phyloP scores from a whole-genome alignment of 2,329 filamentous ascomycete species.

The Aplosporella prunicola region DNA sequence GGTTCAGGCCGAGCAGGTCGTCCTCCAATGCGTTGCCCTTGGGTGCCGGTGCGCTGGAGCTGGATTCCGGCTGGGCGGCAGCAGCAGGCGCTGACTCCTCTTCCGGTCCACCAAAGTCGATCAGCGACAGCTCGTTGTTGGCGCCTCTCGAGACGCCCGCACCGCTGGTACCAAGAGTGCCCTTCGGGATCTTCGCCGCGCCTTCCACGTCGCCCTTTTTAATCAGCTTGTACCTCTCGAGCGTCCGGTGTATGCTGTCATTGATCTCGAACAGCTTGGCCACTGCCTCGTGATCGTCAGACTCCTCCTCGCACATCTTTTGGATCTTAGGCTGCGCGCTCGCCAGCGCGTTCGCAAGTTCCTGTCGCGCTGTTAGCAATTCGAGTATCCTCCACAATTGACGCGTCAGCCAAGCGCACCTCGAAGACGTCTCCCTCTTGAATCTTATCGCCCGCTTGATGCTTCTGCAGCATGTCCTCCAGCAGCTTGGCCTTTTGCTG shows the following conservation, averaged over 20 bases:
- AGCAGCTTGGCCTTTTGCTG: slow-evolving; percentile 89
- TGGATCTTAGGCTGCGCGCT: slow-evolving; percentile 98
- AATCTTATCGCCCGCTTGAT: slow-evolving; percentile 72
- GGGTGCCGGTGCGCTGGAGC: slow-evolving; percentile 33
- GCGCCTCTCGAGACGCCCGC: slow-evolving; percentile 56
- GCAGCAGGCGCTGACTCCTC: slow-evolving; percentile 39
- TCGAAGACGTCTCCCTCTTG: slow-evolving; percentile 60
- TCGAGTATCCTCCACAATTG: slow-evolving; percentile 18
- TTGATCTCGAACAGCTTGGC: slow-evolving; percentile 95
- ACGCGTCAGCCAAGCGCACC: slow-evolving; percentile 29
- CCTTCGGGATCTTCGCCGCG: slow-evolving; percentile 73
- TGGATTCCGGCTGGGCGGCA: slow-evolving; percentile 19
- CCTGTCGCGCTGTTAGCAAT: slow-evolving; percentile 40
- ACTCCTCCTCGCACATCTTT: slow-evolving; percentile 84
- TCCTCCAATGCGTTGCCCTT: slow-evolving; percentile 67
- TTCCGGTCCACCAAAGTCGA: slow-evolving; percentile 71
- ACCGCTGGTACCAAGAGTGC: slow-evolving; percentile 59
- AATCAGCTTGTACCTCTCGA: slow-evolving; percentile 88
- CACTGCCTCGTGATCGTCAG: slow-evolving; percentile 82
- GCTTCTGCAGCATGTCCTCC: slow-evolving; percentile 83
- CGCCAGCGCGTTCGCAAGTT: slow-evolving; percentile 78
- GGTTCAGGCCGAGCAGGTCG: slow-evolving; percentile 79
- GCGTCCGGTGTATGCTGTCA: slow-evolving; percentile 94
- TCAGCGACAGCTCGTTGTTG: slow-evolving; percentile 77
- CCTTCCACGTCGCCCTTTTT: slow-evolving; percentile 89